These are phyloP conservation scores for Sodiomyces alkalinus DNA, from an alignment of 2,329 filamentous ascomycete species.

Conservation along the genomic window DNA sequence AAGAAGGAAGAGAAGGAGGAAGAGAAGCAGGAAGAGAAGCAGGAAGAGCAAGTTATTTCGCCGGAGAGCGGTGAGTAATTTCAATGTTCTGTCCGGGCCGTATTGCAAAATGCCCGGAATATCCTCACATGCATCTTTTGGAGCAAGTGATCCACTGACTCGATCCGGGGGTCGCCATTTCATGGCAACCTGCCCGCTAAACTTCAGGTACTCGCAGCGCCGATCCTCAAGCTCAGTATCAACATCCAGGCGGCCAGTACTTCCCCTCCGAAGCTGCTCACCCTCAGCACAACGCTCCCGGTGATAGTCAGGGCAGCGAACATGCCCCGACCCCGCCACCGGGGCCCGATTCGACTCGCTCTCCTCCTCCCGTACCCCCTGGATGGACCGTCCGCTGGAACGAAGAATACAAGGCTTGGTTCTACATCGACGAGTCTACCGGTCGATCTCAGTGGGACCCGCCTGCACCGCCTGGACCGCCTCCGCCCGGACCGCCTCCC, in stretches of 20 bases:
- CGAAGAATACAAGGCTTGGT: constrained; percentile 44
- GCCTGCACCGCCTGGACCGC: constrained; percentile 28
- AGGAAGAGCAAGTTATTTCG: no score
- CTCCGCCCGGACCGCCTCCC: constrained; percentile 7
- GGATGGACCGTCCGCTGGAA: constrained; percentile 53
- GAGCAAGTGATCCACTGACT: neutral
- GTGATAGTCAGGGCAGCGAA: constrained; percentile 1
- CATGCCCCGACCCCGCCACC: constrained; percentile 22
- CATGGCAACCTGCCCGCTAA: neutral
- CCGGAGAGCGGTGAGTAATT: constrained; percentile 7
- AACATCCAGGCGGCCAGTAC: constrained; percentile 1
- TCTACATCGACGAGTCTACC: constrained; percentile 46
- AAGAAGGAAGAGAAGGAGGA: constrained; percentile 11
- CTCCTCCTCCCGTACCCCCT: constrained; percentile 27
- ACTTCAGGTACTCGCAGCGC: constrained; percentile 1
- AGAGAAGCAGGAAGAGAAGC: constrained; percentile 5
- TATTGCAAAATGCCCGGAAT: no score
- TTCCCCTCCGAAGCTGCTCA: constrained; percentile 2
- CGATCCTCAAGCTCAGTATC: neutral
- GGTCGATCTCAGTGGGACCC: constrained; percentile 50
- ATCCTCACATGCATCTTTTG: no score
- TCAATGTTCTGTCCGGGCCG: no score
- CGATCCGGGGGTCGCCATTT: neutral
- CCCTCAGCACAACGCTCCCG: constrained; percentile 2
- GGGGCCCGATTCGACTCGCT: no score